phyloP scores from a whole-genome alignment of 176 grass and related monocot genomes.

The Secale cereale region DNA sequence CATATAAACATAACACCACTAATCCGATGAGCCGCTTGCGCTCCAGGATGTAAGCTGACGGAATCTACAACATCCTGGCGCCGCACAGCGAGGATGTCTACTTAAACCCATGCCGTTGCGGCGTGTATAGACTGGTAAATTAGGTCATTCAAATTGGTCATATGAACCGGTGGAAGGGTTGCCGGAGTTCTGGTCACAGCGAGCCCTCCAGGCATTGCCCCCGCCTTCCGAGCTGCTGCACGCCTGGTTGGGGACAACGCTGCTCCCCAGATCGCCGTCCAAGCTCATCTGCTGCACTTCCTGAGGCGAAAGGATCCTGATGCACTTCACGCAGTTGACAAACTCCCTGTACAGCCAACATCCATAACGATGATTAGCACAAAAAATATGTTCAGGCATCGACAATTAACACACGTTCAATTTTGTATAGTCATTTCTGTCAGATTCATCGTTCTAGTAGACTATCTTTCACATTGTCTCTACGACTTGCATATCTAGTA shows the following conservation, averaged over 20 bases:
- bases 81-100: not conserved
- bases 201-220: slow-evolving; percentile 58
- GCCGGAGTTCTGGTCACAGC: slow-evolving; percentile 70
- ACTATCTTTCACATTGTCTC: not conserved
- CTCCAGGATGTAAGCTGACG: slow-evolving; percentile 21
- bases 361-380: too few species aligned
- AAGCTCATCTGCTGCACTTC: slow-evolving; percentile 83
- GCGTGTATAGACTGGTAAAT: not conserved
- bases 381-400: not conserved
- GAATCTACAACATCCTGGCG: slow-evolving; percentile 35
- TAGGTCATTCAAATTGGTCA: slow-evolving; percentile 69
- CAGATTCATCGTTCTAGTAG: not conserved
- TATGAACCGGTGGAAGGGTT: slow-evolving; percentile 79
- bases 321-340: slow-evolving; percentile 65
- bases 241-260: slow-evolving; percentile 51
- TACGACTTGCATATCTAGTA: not conserved
- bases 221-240: slow-evolving; percentile 64
- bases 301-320: slow-evolving; percentile 70
- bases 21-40: slow-evolving; percentile 24
- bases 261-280: slow-evolving; percentile 68
- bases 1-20: slow-evolving; percentile 53
- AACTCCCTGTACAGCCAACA: slow-evolving; percentile 58
- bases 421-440: not conserved
- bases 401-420: not conserved
- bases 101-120: not conserved